Evolutionary conservation across 495 filamentous ascomycete species (phyloP).

Genomic region (Podospora sp.): DNA sequence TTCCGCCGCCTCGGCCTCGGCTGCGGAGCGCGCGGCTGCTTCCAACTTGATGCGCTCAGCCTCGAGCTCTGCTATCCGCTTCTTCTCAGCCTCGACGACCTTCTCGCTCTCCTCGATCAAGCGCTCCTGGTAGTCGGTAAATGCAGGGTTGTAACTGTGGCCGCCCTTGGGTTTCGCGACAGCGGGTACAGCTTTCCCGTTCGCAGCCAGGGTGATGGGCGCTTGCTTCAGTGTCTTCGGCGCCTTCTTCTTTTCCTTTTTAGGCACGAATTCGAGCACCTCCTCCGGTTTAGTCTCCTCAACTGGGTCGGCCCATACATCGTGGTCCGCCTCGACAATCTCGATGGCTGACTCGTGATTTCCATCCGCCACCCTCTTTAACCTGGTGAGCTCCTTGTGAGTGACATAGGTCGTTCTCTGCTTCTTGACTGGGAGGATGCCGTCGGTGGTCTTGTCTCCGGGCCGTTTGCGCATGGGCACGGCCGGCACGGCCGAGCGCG

Average conservation of each 20-base stretch:
- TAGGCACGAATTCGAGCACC: conserved; percentile 62
- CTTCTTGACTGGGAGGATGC: conserved; percentile 74
- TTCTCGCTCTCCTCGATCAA: conserved; percentile 72
- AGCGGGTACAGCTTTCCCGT: conserved; percentile 75
- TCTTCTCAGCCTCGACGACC: conserved; percentile 77
- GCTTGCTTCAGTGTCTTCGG: conserved; percentile 75
- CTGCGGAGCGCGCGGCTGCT: conserved; percentile 56
- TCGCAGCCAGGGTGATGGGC: conserved; percentile 77
- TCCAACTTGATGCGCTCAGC: conserved; percentile 59
- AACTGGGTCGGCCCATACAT: conserved; percentile 71
- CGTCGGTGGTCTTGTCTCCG: conserved; percentile 57
- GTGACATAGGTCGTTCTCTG: conserved; percentile 74
- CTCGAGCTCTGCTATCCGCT: conserved; percentile 68
- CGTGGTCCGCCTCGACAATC: conserved; percentile 61
- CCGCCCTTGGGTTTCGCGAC: conserved; percentile 77
- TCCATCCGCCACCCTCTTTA: conserved; percentile 77
- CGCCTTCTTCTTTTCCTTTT: conserved; percentile 64
- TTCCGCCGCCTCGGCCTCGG: conserved; percentile 64
- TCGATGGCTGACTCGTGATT: conserved; percentile 60
- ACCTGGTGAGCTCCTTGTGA: conserved; percentile 73
- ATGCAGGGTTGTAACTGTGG: conserved; percentile 87
- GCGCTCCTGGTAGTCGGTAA: conserved; percentile 78
- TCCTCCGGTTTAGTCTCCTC: conserved; percentile 51
- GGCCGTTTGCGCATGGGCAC: conserved; percentile 75
- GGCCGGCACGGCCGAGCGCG: conserved; percentile 76